These are phyloP conservation scores for Rhodotorula paludigena DNA, from an alignment of 768 basidiomycete genomes.

Conservation along the genomic window DNA sequence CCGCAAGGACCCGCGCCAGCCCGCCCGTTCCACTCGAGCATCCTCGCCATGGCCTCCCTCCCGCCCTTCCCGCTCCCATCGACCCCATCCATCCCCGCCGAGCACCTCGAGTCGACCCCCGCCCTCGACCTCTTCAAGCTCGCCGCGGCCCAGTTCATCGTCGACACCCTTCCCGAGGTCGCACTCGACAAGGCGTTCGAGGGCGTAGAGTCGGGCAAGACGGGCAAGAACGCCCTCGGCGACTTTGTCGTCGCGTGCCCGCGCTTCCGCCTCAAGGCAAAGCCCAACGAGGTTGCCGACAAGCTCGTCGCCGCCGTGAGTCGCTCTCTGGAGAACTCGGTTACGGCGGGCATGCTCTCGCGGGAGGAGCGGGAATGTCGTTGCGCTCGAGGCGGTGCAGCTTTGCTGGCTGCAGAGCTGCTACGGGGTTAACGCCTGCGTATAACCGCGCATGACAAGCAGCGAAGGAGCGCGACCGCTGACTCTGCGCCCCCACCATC, in stretches of 20 bases:
- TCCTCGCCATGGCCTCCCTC: slow-evolving; percentile 11
- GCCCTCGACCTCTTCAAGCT: slow-evolving; percentile 72
- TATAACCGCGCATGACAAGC: no score
- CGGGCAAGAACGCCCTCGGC: slow-evolving; percentile 56
- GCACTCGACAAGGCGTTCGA: slow-evolving; percentile 68
- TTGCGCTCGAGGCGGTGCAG: not conserved
- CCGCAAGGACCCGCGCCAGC: no score
- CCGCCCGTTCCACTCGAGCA: not conserved
- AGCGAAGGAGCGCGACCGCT: not conserved
- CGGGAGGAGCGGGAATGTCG: no score
- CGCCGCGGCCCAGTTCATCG: slow-evolving; percentile 70
- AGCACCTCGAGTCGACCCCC: slow-evolving; percentile 54
- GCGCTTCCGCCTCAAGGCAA: slow-evolving; percentile 79
- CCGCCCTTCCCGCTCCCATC: slow-evolving; percentile 22
- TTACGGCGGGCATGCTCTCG: no score
- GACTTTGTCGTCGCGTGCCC: slow-evolving; percentile 89
- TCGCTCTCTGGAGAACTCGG: slow-evolving; percentile 26
- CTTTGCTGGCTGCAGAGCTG: no score
- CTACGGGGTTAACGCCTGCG: no score
- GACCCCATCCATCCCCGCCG: slow-evolving; percentile 5
- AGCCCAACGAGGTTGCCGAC: slow-evolving; percentile 69
- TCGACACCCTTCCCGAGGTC: slow-evolving; percentile 44
- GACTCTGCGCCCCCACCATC: not conserved
- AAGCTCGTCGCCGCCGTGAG: slow-evolving; percentile 69
- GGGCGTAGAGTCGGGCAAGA: slow-evolving; percentile 85